A percentile compares a stretch with the other conserved stretches of the same genome.
These are phyloP conservation scores for Leccinum olivaceoglutinosum DNA, from an alignment of 1,284 basidiomycete genomes.

Conservation along the genomic window DNA sequence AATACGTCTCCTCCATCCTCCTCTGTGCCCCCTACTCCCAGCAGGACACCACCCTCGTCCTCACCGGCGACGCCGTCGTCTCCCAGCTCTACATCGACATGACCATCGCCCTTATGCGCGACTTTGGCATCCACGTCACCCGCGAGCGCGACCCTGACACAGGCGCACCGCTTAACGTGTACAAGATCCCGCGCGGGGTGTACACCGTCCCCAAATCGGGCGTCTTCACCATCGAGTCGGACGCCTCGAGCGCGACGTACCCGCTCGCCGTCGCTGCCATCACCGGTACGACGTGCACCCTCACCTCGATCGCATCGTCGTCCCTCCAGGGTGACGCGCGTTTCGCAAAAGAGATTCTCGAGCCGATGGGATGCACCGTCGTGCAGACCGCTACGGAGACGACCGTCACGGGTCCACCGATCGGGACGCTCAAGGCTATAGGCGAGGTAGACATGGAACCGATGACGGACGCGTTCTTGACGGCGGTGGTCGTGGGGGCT, in stretches of 20 bases:
- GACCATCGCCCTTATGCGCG: conserved; percentile 97
- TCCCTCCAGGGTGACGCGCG: conserved; percentile 95
- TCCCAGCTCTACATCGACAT: conserved; percentile 99
- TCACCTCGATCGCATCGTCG: conserved; percentile 85
- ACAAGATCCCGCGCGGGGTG: conserved; percentile 79
- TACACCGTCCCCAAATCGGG: conserved; percentile 69
- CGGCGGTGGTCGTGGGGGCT: conserved; percentile 88
- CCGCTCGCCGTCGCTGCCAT: conserved; percentile 95
- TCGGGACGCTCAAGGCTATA: conserved; percentile 59
- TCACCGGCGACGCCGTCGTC: conserved; percentile 73
- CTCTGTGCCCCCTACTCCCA: conserved; percentile 93
- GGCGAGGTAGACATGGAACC: conserved; percentile 95
- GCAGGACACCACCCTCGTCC: conserved; percentile 80
- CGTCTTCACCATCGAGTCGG: conserved; percentile 89
- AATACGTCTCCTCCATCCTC: conserved; percentile 97
- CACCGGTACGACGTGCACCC: conserved; percentile 91
- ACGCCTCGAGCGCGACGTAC: conserved; percentile 95
- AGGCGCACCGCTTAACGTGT: conserved; percentile 71
- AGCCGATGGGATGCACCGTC: conserved; percentile 93
- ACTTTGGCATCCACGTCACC: conserved; percentile 83
- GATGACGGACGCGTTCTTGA: conserved; percentile 99
- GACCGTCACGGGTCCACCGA: conserved; percentile 87
- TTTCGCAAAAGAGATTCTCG: conserved; percentile 90
- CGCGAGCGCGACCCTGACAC: conserved; percentile 62
- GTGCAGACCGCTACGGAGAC: conserved; percentile 86